These are phyloP conservation scores for Pseudonectria foliicola DNA, from an alignment of 2,329 filamentous ascomycete genomes.

Conservation along the genomic window DNA sequence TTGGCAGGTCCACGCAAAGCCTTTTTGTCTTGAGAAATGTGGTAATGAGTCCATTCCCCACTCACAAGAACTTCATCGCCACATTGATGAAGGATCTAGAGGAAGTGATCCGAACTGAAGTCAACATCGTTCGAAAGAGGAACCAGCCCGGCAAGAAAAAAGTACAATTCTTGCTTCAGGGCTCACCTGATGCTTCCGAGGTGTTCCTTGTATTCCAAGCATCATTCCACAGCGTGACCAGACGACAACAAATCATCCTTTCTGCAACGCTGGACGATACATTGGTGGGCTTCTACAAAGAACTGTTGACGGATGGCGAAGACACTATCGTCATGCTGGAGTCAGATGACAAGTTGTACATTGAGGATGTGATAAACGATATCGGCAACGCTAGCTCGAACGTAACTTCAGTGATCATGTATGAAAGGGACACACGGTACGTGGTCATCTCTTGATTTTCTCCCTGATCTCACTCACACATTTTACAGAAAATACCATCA, in stretches of 20 bases:
- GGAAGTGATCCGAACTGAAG: constrained; percentile 23
- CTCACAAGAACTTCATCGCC: constrained; percentile 31
- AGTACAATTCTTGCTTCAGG: constrained; percentile 33
- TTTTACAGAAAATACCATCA: constrained; percentile 7
- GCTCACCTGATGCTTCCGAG: constrained; percentile 25
- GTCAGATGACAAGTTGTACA: neutral
- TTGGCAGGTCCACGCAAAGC: constrained; percentile 25
- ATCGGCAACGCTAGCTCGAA: neutral
- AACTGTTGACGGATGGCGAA: neutral
- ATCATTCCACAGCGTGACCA: constrained; percentile 27
- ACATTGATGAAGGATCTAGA: constrained; percentile 28
- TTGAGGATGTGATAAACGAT: neutral
- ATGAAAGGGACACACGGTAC: constrained; percentile 8
- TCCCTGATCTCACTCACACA: neutral
- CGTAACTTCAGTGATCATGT: neutral
- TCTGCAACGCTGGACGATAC: constrained; percentile 7
- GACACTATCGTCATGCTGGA: constrained; percentile 13
- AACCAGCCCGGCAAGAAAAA: constrained; percentile 27
- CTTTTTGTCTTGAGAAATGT: constrained; percentile 41
- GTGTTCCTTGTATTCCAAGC: constrained; percentile 32
- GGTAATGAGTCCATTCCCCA: constrained; percentile 39
- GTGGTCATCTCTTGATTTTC: accelerated
- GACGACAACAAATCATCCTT: constrained; percentile 30
- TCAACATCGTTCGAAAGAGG: constrained; percentile 24
- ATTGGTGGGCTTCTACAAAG: constrained; percentile 1